Conservation (phyloP, 2,329 filamentous ascomycete species). For the Diaporthe aspalathi region DNA sequence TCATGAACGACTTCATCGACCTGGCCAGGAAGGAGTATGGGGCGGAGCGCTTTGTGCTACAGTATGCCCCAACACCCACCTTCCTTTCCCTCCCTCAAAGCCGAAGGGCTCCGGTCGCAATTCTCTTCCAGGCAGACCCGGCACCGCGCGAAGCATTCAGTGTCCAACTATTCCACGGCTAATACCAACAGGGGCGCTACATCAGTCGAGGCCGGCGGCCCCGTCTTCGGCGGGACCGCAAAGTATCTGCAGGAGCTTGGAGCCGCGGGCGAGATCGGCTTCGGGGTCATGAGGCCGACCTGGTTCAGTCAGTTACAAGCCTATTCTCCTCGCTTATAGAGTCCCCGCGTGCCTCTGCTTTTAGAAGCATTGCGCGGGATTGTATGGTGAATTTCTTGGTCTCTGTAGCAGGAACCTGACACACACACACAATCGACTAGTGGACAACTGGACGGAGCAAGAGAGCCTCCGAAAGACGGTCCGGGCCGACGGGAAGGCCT, state of each 20-base stretch:
- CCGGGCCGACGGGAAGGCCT: slow-evolving; percentile 53
- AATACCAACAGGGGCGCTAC: slow-evolving; percentile 47
- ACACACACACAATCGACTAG: too few species aligned
- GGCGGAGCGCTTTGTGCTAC: slow-evolving; percentile 57
- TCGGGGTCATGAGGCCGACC: slow-evolving; percentile 56
- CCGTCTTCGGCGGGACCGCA: slow-evolving; percentile 51
- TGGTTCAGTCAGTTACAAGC: slow-evolving; percentile 52
- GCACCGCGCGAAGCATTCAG: neutral
- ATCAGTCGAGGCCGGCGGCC: slow-evolving; percentile 50
- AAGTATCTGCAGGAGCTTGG: slow-evolving; percentile 53
- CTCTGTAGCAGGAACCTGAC: too few species aligned
- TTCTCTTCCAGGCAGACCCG: neutral
- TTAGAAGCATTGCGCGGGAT: too few species aligned
- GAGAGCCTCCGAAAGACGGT: slow-evolving; percentile 46
- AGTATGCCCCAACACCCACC: slow-evolving; percentile 42
- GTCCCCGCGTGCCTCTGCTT: too few species aligned
- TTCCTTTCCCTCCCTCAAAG: too few species aligned
- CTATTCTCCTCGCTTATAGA: too few species aligned
- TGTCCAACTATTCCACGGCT: neutral
- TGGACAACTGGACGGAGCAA: slow-evolving; percentile 58
- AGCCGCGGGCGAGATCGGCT: slow-evolving; percentile 51
- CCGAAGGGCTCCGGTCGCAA: neutral
- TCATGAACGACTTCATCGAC: slow-evolving; percentile 56
- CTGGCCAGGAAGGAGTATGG: slow-evolving; percentile 49
- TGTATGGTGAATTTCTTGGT: too few species aligned